These are phyloP conservation scores for Aspergillus piperis DNA, from an alignment of 2,329 filamentous ascomycete species.

Conservation along the genomic window DNA sequence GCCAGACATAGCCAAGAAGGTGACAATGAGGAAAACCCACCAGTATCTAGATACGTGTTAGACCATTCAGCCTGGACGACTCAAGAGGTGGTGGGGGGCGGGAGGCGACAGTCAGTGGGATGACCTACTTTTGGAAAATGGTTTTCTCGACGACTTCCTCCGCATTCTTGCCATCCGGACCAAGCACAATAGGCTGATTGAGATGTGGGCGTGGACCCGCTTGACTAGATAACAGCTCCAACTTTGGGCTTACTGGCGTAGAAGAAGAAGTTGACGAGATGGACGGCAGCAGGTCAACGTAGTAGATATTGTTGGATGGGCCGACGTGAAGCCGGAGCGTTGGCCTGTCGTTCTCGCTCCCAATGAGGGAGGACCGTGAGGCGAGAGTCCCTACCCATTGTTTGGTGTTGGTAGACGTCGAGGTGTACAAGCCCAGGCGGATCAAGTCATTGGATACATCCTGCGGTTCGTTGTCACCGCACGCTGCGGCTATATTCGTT, in stretches of 20 bases:
- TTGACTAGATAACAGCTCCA: conserved; percentile 38
- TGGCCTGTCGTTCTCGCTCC: conserved; percentile 26
- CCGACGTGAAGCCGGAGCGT: conserved; percentile 45
- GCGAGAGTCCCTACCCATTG: conserved; percentile 46
- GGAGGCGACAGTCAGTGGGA: neutral
- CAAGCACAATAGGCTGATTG: conserved; percentile 42
- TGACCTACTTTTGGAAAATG: conserved; percentile 46
- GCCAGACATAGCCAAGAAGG: conserved; percentile 45
- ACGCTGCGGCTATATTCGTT: conserved; percentile 28
- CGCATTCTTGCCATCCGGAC: conserved; percentile 40
- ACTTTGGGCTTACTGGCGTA: conserved; percentile 21
- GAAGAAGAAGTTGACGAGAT: conserved; percentile 20
- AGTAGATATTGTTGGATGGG: conserved; percentile 39
- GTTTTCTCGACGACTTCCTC: conserved; percentile 46
- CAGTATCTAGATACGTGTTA: conserved; percentile 42
- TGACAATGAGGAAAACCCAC: conserved; percentile 48
- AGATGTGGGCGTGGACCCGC: conserved; percentile 41
- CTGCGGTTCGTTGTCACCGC: conserved; percentile 12
- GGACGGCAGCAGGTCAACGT: conserved; percentile 39
- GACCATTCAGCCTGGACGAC: neutral
- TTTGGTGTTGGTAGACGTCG: conserved; percentile 31
- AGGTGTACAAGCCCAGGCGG: conserved; percentile 54
- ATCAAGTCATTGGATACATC: conserved; percentile 50
- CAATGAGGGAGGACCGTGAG: conserved; percentile 36
- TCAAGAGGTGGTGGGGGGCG: neutral